phyloP scores from a whole-genome alignment of 2,329 filamentous ascomycete genomes.

The Ophiostoma sp. region DNA sequence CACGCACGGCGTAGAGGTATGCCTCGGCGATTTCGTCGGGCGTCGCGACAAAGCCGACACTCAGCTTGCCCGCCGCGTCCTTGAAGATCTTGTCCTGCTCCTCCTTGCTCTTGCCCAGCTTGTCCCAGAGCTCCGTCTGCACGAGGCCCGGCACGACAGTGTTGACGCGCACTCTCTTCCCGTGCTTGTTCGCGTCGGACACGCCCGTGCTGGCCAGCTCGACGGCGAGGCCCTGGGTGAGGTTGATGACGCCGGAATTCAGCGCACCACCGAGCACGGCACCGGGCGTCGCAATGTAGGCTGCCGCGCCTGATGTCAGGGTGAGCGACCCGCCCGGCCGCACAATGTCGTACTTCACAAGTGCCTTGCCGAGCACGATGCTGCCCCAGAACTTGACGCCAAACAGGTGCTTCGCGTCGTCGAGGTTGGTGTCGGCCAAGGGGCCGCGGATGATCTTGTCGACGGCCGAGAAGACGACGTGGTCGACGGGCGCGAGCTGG shows the following conservation, averaged over 20 bases:
- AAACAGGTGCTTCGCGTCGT: conserved; percentile 35
- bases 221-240: conserved; percentile 30
- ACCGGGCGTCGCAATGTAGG: conserved; percentile 31
- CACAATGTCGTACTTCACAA: conserved; percentile 36
- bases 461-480: conserved; percentile 37
- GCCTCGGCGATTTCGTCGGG: conserved; percentile 32
- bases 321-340: conserved; percentile 35
- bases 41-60: conserved; percentile 30
- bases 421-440: conserved; percentile 33
- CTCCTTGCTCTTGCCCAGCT: conserved; percentile 30
- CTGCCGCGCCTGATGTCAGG: conserved; percentile 36
- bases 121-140: conserved; percentile 34
- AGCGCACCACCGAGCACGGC: conserved; percentile 34
- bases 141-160: conserved; percentile 34
- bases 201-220: conserved; percentile 26
- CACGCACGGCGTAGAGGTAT: conserved; percentile 30
- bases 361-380: conserved; percentile 34
- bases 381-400: conserved; percentile 39
- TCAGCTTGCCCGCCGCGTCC: conserved; percentile 26
- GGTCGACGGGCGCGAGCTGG: conserved; percentile 35
- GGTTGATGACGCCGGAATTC: conserved; percentile 31
- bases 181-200: conserved; percentile 3
- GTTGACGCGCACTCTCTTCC: conserved; percentile 32
- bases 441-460: conserved; percentile 37
- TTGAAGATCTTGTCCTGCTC: conserved; percentile 29